Conservation (phyloP, 192 early-diverging fungal genomes). For the Rhizophagus sp. region DNA sequence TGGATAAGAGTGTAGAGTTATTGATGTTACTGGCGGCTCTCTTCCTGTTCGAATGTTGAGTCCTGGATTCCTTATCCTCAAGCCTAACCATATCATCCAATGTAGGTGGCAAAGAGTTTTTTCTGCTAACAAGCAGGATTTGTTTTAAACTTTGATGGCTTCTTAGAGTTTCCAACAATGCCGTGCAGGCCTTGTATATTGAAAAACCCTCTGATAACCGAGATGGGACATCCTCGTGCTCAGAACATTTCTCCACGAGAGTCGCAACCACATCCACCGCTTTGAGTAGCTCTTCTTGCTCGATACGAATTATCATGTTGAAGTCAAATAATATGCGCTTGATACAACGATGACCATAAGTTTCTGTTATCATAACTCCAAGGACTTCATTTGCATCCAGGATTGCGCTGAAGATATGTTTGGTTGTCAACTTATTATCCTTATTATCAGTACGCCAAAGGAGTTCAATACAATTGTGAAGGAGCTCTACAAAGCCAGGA, state of each 20-base stretch:
- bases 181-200: conserved; percentile 6
- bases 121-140: not conserved
- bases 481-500: not conserved
- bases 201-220: not conserved
- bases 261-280: not conserved
- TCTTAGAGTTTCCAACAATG: conserved; percentile 2
- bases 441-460: not conserved
- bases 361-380: not conserved
- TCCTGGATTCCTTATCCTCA: not conserved
- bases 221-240: not conserved
- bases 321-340: conserved; percentile 13
- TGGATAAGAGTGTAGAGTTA: not conserved
- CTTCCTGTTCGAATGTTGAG: not conserved
- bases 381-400: not conserved
- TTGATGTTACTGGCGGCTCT: not conserved
- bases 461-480: conserved; percentile 7
- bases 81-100: conserved; percentile 1
- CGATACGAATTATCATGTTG: not conserved
- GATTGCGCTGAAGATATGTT: not conserved
- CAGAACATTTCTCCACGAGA: conserved; percentile 21
- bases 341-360: not conserved
- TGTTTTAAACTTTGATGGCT: not conserved
- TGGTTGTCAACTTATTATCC: not conserved
- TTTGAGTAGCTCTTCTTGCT: not conserved
- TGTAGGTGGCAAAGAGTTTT: not conserved